Percentiles rank a stretch among this genome's conserved stretches.
These are phyloP conservation scores for Aureobasidium vineae DNA, from an alignment of 2,329 filamentous ascomycete species.

Conservation along the genomic window DNA sequence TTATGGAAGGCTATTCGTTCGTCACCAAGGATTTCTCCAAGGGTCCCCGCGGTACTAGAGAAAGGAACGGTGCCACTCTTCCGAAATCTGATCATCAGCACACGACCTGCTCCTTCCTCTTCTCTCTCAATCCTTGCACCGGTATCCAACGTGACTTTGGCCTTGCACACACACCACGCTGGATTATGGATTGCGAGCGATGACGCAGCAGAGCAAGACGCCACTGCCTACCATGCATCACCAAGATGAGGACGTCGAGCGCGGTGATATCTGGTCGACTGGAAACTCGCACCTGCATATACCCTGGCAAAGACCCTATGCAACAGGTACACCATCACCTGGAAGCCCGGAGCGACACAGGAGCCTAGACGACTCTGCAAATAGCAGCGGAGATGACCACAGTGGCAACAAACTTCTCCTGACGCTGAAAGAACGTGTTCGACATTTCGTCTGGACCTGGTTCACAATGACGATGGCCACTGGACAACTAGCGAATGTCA, in stretches of 20 bases:
- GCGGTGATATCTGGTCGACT: slow-evolving; percentile 16
- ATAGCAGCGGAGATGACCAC: neutral
- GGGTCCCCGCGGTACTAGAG: slow-evolving; percentile 6
- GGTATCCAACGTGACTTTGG: no score
- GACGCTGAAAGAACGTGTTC: slow-evolving; percentile 55
- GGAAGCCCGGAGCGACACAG: slow-evolving; percentile 5
- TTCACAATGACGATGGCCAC: slow-evolving; percentile 69
- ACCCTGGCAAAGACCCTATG: slow-evolving; percentile 17
- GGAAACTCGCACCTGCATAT: neutral
- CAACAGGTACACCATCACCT: slow-evolving; percentile 8
- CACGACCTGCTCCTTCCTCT: neutral
- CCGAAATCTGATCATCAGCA: slow-evolving; percentile 6
- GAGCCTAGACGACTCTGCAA: neutral
- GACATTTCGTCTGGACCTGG: slow-evolving; percentile 73
- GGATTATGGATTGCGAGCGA: neutral
- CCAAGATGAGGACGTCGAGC: slow-evolving; percentile 15
- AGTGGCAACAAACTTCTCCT: slow-evolving; percentile 30
- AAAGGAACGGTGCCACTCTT: slow-evolving; percentile 19
- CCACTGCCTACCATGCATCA: slow-evolving; percentile 1
- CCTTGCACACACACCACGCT: neutral
- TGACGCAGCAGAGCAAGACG: slow-evolving; percentile 14
- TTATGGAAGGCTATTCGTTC: neutral
- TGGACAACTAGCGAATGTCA: slow-evolving; percentile 59
- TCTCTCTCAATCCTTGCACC: neutral
- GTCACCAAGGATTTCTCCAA: slow-evolving; percentile 3